Evolutionary conservation across 2,329 filamentous ascomycete genomes (phyloP).

Genomic region (Corinectria fuckeliana): DNA sequence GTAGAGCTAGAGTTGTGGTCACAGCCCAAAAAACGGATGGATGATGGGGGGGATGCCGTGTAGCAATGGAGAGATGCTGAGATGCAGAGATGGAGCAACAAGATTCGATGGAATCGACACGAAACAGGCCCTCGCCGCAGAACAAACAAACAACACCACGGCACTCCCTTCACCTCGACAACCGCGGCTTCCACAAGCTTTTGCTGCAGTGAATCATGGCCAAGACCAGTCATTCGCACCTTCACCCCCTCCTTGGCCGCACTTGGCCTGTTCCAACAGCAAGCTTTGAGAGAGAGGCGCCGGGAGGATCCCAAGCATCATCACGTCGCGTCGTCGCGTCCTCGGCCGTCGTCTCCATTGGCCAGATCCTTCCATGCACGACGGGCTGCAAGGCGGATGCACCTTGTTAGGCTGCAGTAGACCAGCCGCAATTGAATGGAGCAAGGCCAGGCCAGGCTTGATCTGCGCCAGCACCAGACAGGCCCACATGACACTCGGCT

Average conservation of each 20-base stretch:
- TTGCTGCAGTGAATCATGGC: neutral
- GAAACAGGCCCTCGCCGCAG: too few species aligned
- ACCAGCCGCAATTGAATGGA: neutral
- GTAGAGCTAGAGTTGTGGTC: neutral
- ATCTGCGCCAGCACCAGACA: neutral
- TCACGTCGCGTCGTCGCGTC: neutral
- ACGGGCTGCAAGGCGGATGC: neutral
- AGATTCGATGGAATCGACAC: neutral
- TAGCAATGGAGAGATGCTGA: neutral
- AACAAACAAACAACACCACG: neutral
- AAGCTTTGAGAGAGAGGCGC: too few species aligned
- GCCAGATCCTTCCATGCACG: neutral
- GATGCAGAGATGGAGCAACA: neutral
- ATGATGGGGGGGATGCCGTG: neutral
- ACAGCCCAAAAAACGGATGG: neutral
- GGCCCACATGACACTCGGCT: neutral
- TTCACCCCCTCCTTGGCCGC: neutral
- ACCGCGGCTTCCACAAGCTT: neutral
- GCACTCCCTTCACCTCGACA: neutral
- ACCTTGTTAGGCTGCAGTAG: neutral
- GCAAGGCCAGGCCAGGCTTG: neutral
- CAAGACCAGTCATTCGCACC: neutral
- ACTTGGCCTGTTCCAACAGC: neutral
- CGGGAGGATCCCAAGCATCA: neutral
- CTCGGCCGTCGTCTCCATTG: neutral